Base-by-base conservation (phyloP, 331 rosid genomes). In the Prunus yedoensis region DNA sequence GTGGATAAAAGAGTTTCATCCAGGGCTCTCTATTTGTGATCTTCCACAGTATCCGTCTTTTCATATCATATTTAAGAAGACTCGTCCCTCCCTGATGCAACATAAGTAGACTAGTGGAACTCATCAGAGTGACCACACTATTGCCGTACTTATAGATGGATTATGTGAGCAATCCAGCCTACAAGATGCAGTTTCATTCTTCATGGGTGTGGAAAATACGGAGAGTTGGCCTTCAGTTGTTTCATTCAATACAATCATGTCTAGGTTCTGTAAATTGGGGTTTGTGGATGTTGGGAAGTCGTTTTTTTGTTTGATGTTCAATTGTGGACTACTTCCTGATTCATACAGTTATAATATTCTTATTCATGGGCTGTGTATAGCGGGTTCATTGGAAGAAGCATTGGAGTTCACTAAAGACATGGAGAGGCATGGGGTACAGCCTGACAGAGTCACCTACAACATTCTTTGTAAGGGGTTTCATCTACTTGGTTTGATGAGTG, bases 351-450 rank as follows among this genome's bases (percentile, higher is more conserved):
- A 82, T 68, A 87, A 87, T 77, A 84, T 87, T 77, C 86, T 84
- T 67, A 80, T 87, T 74, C 90, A 79, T 77, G 90, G 90, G 72
- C 73, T 82, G 52, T 87, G 83, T 74, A 73, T 82, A 79, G 90
- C 88, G 61, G 88, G 88, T 67, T 87, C 83, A 21, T 77, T 87
- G 87, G 82, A 87, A 16, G 83, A 87, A 82, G 90, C 88, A n/a
- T 74, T 87, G 66, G 78, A 62, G 68, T 71, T 84, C 75, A 71
- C 81, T 67, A 65, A 80, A 63, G 87, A 82, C 77, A 87, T 84
- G 90, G 85, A 82, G 78, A 82, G 74, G 83, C 85, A 87, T 71
- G 90, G 87, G 17, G 46, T 80, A 41, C 74, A 71, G 74, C 83
- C 88, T 49, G 77, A 87, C 73, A 69, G 57, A 3, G 85, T 82